A percentile compares a stretch with the other conserved stretches of the same genome.
phyloP scores from a whole-genome alignment of 1,284 basidiomycete genomes.

The Hypsizygus ulmarius region DNA sequence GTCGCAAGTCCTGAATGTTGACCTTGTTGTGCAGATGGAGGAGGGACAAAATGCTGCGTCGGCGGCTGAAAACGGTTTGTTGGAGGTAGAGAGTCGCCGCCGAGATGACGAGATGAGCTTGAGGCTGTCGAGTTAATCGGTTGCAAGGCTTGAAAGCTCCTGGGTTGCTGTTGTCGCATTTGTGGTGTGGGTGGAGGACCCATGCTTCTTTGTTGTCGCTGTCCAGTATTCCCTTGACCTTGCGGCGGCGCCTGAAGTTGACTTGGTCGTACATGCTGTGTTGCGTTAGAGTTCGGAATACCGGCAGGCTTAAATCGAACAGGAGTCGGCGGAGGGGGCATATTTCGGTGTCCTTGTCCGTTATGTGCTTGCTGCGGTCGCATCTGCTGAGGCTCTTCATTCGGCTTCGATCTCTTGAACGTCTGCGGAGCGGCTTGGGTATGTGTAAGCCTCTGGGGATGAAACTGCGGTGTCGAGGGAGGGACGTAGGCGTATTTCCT shows the following conservation, averaged over 20 bases:
- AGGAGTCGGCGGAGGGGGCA: constrained; percentile 26
- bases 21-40: constrained; percentile 15
- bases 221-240: background rate
- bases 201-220: constrained; percentile 25
- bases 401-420: constrained; percentile 22
- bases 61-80: constrained; percentile 16
- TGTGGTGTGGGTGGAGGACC: constrained; percentile 32
- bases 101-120: background rate
- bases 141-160: constrained; percentile 1
- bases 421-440: constrained; percentile 33
- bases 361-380: constrained; percentile 2
- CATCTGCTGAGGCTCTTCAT: constrained; percentile 9
- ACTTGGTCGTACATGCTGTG: constrained; percentile 7
- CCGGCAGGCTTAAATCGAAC: constrained; percentile 25
- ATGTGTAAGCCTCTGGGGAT: constrained; percentile 32
- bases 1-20: constrained; percentile 17
- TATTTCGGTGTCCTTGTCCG: constrained; percentile 5
- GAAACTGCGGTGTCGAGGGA: constrained; percentile 38
- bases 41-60: constrained; percentile 10
- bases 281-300: background rate
- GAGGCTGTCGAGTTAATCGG: background rate
- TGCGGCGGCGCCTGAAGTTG: constrained; percentile 2
- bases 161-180: background rate
- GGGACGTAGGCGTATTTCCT: constrained; percentile 63
- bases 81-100: background rate